Base-by-base conservation (phyloP, 1,139 yeast species). In the Magnusiomyces starmeri region DNA sequence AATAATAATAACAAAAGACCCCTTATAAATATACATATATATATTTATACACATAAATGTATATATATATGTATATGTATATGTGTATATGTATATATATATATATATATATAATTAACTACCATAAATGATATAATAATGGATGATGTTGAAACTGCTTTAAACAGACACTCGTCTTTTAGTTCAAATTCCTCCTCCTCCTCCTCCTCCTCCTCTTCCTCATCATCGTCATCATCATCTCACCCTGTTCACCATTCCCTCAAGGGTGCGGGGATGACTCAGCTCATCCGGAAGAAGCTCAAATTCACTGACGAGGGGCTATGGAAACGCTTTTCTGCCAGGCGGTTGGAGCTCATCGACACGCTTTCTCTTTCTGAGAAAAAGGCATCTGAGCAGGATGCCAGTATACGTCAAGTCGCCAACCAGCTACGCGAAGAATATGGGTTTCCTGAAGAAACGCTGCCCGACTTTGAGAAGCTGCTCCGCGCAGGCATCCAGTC, bases 361-460 rank as follows among this genome's bases (percentile, higher is more conserved):
- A 78, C 85, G 21, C 74, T 88, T 60, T 84, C 83, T 51, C 72
- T 92, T 53, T 81, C 90, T 58, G 76, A 82, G 27, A 80, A 81
- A 56, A 90, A 89, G 70, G 97, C 97, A 1, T 81, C 90, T 53
- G 97, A 92, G 65, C 97, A 92, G 66, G 97, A 90, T 60, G 80
- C 76, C 32, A 83, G 85, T 59, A 88, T 92, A 48, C 74, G 75
- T 50, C 75, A 78, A 50, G 94, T 94, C 37, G 96, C 97, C 0
- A 79, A 80, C 53, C 76, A 82, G 7, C 71, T 92, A 50, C 72
- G 95, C 59, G 70, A 73, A 2, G 97, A 92, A 69, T 92, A 87
- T 62, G 79, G 81, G 16, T 90, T 83, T 64, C 78, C 82, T 1
- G 70, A 68, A 8, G 77, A 76, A 2, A 73, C 78, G 27, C 70